Base-by-base conservation (phyloP, 2,329 filamentous ascomycete genomes). In the Xylariaceae sp. region DNA sequence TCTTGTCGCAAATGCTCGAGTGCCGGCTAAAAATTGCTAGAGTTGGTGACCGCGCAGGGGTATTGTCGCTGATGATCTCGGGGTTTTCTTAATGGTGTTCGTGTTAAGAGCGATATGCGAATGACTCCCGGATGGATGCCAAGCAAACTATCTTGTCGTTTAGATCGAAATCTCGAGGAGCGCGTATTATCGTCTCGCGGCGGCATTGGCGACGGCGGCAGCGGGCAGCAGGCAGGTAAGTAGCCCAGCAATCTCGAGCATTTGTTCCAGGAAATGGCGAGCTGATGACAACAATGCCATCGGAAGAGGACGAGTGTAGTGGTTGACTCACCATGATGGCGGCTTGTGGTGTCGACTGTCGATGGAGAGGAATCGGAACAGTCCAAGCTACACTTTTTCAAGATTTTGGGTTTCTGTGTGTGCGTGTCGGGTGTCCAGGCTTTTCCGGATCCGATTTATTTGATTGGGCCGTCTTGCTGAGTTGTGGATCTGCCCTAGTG, bases 351-450 rank as follows among this genome's bases (percentile, higher is more conserved):
- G 56, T 61, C 42, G 59, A 55, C 57, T 52, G 56, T 53, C 54
- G 56, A 59, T 57, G 59, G 43, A 57, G 53, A 59, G 57, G 57
- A 59, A 51, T 57, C 54, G 57, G 57, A 55, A 51, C 50, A 55
- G 45, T 55, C 54, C 51, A 32, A 54, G 19, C 54, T 59, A 56
- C 52, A 54, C 56, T 54, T 57, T 59, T 59, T 59, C 42, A 53
- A 54, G 59, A 55, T 61, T 61, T 61, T 59, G 49, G 54, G 55
- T 48, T 59, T 61, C 53, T 59, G 56, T 59, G 56, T 55, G 59
- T 59, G 59, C 45, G 58, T 53, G 56, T 53, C 52, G 42, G 57
- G 57, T 6, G 48, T 53, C 54, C 54, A 57, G 51, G 54, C 56
- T 61, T 59, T 61, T 61, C 59, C 59, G 59, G 50, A 42, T 46